A percentile compares a stretch with the other conserved stretches of the same genome.
Evolutionary conservation across 768 basidiomycete genomes (phyloP).

Genomic region (Gymnopilus dilepis): DNA sequence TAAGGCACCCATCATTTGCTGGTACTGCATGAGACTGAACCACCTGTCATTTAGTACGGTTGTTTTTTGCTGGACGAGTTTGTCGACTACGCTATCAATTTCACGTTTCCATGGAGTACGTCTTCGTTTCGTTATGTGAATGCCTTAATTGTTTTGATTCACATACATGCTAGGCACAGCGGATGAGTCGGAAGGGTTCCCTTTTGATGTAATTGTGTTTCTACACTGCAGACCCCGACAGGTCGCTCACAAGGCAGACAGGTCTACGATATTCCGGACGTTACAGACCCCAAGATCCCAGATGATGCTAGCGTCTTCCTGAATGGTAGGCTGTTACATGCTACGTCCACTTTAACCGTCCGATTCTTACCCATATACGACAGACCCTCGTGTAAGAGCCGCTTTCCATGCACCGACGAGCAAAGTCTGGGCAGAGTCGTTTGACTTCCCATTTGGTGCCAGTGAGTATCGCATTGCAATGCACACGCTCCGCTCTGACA

Average conservation of each 20-base stretch:
- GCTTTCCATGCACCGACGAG: conserved; percentile 75
- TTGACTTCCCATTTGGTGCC: conserved; percentile 41
- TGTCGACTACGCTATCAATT: conserved; percentile 76
- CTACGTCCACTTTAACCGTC: neutral
- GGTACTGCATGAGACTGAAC: neutral
- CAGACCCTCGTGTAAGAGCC: conserved; percentile 58
- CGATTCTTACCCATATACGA: neutral
- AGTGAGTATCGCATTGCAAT: conserved; percentile 28
- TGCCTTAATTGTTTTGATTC: too few relatives aligned
- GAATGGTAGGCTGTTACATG: conserved; percentile 51
- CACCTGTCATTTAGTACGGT: conserved; percentile 52
- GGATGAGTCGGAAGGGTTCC: conserved; percentile 35
- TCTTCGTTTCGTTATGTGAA: conserved; percentile 2
- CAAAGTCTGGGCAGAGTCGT: conserved; percentile 47
- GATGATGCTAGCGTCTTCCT: conserved; percentile 61
- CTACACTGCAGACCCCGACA: neutral
- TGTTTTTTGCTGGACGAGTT: conserved; percentile 70
- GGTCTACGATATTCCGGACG: conserved; percentile 63
- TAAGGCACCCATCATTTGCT: conserved; percentile 25
- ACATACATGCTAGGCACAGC: too few relatives aligned
- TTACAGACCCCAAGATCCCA: conserved; percentile 53
- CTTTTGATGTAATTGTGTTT: conserved; percentile 41
- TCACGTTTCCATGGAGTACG: conserved; percentile 67
- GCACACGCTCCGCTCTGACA: neutral
- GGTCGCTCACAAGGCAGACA: conserved; percentile 23